Evolutionary conservation across 352 stramenopile genomes (phyloP).

Genomic region (Plasmopara muralis): DNA sequence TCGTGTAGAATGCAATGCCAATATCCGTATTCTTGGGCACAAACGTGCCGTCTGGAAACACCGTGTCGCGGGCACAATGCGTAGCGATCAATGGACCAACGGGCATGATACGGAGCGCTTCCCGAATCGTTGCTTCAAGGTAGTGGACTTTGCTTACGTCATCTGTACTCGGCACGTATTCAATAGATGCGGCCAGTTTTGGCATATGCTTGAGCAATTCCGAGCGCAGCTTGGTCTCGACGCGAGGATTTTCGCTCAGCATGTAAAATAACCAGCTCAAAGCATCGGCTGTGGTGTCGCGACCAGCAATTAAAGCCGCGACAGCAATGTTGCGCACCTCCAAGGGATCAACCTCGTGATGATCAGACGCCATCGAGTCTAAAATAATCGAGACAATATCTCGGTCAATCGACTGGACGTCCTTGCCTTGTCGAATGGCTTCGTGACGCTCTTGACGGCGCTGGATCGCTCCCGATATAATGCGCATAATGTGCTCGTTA

Average conservation of each 20-base stretch:
- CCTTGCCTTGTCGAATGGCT: constrained; percentile 3
- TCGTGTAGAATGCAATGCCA: constrained; percentile 39
- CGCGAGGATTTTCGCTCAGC: constrained; percentile 39
- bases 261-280: constrained; percentile 66
- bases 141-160: constrained; percentile 39
- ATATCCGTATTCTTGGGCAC: constrained; percentile 38
- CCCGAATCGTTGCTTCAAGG: constrained; percentile 45
- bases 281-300: constrained; percentile 61
- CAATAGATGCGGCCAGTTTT: constrained; percentile 15
- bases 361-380: constrained; percentile 15
- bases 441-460: constrained; percentile 14
- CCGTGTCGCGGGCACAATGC: constrained; percentile 34
- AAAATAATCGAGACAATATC: constrained; percentile 34
- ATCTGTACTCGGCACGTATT: constrained; percentile 27
- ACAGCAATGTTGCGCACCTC: constrained; percentile 64
- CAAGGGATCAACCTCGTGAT: constrained; percentile 25
- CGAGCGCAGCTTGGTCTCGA: constrained; percentile 32
- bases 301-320: constrained; percentile 52
- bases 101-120: constrained; percentile 54
- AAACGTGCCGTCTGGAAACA: constrained; percentile 55
- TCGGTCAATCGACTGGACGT: constrained; percentile 4
- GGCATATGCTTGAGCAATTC: constrained; percentile 40
- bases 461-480: constrained; percentile 25
- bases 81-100: constrained; percentile 40
- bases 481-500: constrained; percentile 24